These are phyloP conservation scores for Kwoniella europaea DNA, from an alignment of 768 basidiomycete species.

Conservation along the genomic window DNA sequence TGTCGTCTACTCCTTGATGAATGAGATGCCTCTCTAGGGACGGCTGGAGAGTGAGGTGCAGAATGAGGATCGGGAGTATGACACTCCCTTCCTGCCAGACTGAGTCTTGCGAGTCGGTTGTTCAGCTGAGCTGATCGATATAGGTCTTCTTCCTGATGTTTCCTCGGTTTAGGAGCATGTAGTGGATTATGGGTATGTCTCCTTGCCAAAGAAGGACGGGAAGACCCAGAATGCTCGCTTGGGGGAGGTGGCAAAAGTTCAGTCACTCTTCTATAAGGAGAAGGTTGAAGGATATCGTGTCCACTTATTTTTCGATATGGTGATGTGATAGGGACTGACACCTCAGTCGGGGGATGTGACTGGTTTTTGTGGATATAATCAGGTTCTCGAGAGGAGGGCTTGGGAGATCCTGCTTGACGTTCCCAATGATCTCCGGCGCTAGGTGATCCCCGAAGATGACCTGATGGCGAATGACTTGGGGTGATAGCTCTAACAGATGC, in stretches of 20 bases:
- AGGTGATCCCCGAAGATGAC: neutral
- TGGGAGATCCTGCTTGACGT: neutral
- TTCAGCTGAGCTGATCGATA: constrained; percentile 21
- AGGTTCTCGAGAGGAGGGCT: neutral
- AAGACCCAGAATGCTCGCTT: neutral
- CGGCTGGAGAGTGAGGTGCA: neutral
- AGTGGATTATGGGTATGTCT: constrained; percentile 12
- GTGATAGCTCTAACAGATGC: neutral
- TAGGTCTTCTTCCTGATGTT: constrained; percentile 7
- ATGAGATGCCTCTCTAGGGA: neutral
- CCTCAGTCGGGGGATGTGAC: neutral
- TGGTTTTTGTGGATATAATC: neutral
- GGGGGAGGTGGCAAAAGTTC: neutral
- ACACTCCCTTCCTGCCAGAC: constrained; percentile 3
- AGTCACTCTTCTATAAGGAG: constrained; percentile 6
- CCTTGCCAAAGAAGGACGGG: constrained; percentile 9
- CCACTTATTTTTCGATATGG: constrained; percentile 3
- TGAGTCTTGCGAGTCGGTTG: constrained; percentile 22
- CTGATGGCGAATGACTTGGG: neutral
- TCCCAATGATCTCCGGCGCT: neutral
- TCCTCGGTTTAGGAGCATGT: constrained; percentile 1
- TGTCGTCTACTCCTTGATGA: neutral
- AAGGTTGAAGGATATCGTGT: neutral
- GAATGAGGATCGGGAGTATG: constrained; percentile 15
- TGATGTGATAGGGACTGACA: neutral